A percentile compares a stretch with the other conserved stretches of the same genome.
These are phyloP conservation scores for Phytophthora citrophthora DNA, from an alignment of 352 stramenopile species.

Conservation along the genomic window DNA sequence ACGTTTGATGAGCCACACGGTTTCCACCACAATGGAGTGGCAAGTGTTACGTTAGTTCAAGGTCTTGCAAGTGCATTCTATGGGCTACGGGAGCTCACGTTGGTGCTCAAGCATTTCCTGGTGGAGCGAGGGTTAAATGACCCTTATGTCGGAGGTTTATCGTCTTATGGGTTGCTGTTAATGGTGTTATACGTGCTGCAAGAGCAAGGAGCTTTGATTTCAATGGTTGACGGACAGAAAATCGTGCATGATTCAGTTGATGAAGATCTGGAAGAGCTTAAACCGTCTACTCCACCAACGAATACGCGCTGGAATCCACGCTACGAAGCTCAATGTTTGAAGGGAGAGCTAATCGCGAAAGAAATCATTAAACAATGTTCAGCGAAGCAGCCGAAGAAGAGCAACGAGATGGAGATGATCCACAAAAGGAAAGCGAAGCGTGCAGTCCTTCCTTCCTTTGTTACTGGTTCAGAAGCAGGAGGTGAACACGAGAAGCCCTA, in stretches of 20 bases:
- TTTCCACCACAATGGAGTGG: conserved; percentile 71
- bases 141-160: conserved; percentile 90
- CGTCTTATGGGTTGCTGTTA: conserved; percentile 86
- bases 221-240: conserved; percentile 22
- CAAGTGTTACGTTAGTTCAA: conserved; percentile 75
- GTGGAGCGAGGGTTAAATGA: conserved; percentile 89
- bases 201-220: conserved; percentile 62
- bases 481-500: conserved; percentile 50
- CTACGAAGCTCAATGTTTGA: conserved; percentile 55
- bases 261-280: conserved; percentile 29
- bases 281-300: conserved; percentile 10
- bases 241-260: conserved; percentile 8
- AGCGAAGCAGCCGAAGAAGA: conserved; percentile 37
- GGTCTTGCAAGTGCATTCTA: conserved; percentile 74
- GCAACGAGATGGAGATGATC: conserved; percentile 18
- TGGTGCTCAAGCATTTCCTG: conserved; percentile 92
- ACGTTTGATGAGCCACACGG: conserved; percentile 79
- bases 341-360: conserved; percentile 53
- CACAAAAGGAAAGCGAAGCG: conserved; percentile 33
- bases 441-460: conserved; percentile 46
- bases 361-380: conserved; percentile 62
- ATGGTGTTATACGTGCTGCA: conserved; percentile 79
- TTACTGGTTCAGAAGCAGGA: conserved; percentile 33
- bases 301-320: conserved; percentile 29
- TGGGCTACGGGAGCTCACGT: conserved; percentile 78